Percentiles rank a stretch among this genome's conserved stretches.
These are phyloP conservation scores for Vitis hybrid DNA, from an alignment of 177 flowering plant species.

Conservation along the genomic window DNA sequence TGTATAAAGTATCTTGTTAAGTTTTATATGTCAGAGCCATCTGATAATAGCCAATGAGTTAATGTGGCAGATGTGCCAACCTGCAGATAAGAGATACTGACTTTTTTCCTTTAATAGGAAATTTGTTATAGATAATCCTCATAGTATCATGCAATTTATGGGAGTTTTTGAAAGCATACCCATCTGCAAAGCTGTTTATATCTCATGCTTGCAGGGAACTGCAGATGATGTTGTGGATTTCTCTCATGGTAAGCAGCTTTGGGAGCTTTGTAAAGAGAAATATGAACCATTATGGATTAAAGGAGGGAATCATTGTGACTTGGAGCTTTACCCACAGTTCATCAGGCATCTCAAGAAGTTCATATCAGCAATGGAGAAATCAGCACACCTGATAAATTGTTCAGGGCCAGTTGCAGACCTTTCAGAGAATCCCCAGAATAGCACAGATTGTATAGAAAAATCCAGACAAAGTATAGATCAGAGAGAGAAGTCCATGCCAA, in stretches of 20 bases:
- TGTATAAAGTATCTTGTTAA: neutral
- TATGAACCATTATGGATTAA: slow-evolving; percentile 71
- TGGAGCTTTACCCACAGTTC: slow-evolving; percentile 62
- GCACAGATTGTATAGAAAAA: slow-evolving; percentile 42
- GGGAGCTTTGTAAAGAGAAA: slow-evolving; percentile 61
- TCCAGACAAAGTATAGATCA: slow-evolving; percentile 38
- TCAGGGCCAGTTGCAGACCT: slow-evolving; percentile 20
- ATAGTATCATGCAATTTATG: neutral
- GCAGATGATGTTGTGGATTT: slow-evolving; percentile 72
- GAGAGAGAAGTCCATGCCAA: slow-evolving; percentile 39
- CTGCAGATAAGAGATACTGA: no score
- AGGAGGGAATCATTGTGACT: slow-evolving; percentile 65
- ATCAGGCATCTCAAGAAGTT: slow-evolving; percentile 63
- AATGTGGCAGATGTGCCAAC: neutral
- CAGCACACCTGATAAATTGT: slow-evolving; percentile 26
- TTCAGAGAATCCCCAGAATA: slow-evolving; percentile 34
- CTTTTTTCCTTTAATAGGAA: neutral
- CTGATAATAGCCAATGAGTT: neutral
- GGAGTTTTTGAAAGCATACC: slow-evolving; percentile 4
- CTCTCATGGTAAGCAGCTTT: slow-evolving; percentile 67
- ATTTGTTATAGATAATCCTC: neutral
- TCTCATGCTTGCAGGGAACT: slow-evolving; percentile 47
- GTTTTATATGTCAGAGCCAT: neutral
- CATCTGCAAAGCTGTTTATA: neutral
- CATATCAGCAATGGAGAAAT: slow-evolving; percentile 50